Percentiles rank a stretch among this genome's conserved stretches.
Evolutionary conservation across 129 eudicot genomes (phyloP).

Genomic region (Helichrysum umbraculigerum): DNA sequence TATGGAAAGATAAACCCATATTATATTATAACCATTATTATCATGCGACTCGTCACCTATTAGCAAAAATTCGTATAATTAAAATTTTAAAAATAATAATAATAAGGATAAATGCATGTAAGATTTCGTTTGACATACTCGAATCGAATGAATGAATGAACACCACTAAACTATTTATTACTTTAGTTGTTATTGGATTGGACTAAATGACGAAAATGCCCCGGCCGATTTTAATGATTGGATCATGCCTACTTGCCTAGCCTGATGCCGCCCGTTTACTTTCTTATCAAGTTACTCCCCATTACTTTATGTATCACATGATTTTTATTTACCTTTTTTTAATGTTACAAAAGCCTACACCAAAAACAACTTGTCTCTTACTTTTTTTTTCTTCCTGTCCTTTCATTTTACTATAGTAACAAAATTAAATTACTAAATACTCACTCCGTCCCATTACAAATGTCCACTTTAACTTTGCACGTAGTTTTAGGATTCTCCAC

Average conservation of each 20-base stretch:
- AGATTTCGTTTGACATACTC: too few species aligned
- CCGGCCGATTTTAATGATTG: slow-evolving; percentile 35
- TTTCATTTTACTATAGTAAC: neutral
- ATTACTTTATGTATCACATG: slow-evolving; percentile 38
- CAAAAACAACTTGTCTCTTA: slow-evolving; percentile 21
- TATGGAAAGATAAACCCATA: too few species aligned
- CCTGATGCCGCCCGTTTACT: slow-evolving; percentile 31
- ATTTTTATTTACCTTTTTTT: slow-evolving; percentile 21
- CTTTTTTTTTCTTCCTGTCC: too few species aligned
- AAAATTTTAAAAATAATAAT: too few species aligned
- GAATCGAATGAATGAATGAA: neutral
- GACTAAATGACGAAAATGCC: slow-evolving; percentile 20
- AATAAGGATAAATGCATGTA: too few species aligned
- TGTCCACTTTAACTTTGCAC: too few species aligned
- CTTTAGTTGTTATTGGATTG: neutral
- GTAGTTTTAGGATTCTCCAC: too few species aligned
- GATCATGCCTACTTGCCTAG: neutral
- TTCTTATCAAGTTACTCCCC: slow-evolving; percentile 36
- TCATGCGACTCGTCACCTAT: too few species aligned
- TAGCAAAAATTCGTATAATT: too few species aligned
- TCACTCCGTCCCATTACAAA: too few species aligned
- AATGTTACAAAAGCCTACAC: slow-evolving; percentile 34
- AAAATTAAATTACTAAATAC: too few species aligned
- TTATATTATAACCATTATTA: too few species aligned
- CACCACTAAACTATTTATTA: slow-evolving; percentile 2